Evolutionary conservation across 2,329 filamentous ascomycete genomes (phyloP), one percentile per base, ranked within the genome.

Genomic region (Dactylonectria macrodidyma): DNA sequence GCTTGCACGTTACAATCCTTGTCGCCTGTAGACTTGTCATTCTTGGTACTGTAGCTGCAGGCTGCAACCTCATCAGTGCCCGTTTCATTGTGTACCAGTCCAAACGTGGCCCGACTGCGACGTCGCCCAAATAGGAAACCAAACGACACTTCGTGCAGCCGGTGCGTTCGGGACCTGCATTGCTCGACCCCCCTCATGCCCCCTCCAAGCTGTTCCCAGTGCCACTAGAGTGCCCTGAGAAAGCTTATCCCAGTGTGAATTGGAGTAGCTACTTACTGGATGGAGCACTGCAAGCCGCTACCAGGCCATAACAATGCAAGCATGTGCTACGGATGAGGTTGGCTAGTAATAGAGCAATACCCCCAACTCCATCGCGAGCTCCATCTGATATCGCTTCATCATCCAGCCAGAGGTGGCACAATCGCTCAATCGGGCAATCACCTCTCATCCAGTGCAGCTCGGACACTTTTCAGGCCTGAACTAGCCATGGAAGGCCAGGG

Each of bases 111-210:
- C 7, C 71, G 72, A 69, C 66, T 62, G 58, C 65, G 58, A 56
- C 67, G 62, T 62, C 69, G 61, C 78, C 75, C 59, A 76, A 80
- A 78, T 54, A 64, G 78, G 78, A 68, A 80, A 79, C 51, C 59
- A 73, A 71, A 76, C 66, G 67, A 78, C 78, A 80, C 66, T 70
- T 69, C 72, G 67, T 80, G 78, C 78, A 77, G 75, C 76, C 76
- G 67, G 66, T 59, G 46, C 59, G 64, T 64, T 64, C 50, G 71
- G 72, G 74, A 76, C 74, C 74, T 76, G 74, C 74, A 68, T 76
- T 62, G 61, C 26, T 58, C 52, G 62, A 59, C 58, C 66, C 71
- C 59, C 64, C 36, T n/a, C 46, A 41, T 36, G 14, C 63, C 47
- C 47, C 52, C 68, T 70, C 36, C 14, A 6, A 3, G 34, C 24